Base-by-base conservation (phyloP, 2,329 filamentous ascomycete genomes). In the Cytospora mali region DNA sequence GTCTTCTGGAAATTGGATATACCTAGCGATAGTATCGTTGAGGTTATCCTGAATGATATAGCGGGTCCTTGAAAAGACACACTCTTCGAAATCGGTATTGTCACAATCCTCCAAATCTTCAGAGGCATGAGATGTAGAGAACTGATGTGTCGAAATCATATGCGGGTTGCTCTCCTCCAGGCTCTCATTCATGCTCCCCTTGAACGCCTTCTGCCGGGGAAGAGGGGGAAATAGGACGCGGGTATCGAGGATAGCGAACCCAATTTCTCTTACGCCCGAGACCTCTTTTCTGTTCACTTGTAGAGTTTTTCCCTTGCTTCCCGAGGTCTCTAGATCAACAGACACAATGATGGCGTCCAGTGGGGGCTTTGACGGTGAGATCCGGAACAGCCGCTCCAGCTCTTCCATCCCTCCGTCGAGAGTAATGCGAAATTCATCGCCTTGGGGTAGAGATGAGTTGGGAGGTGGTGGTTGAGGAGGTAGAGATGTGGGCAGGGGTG, bases 21-120 rank as follows among this genome's bases (percentile, higher is more conserved):
- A 61, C 39, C 42, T 23, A 16, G 27, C 55, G 13, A 61, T 50
- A 16, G 58, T 55, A 9, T 51, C 58, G 10, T 42, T 42, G 14
- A 61, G 46, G 21, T 55, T 14, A 28, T 61, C 21, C 31, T 35
- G 28, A 50, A 2, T 4, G n/a, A 61, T 51, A 33, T 42, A 11
- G 39, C 28, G 39, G 51, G 58, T 61, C 23, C 39, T 55, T 16
- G 51, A n/a, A 39, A 61, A 39, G 39, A 48, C 3, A 31, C 58
- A 61, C 18, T 61, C 51, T 21, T 23, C 23, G 33, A 61, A 61
- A 23, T 50, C 16, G n/a, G 51, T 51, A 21, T 39, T 7, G 21
- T 61, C 58, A 29, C 52, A 61, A 39, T 61, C 58, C 35, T 55
- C 39, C 9, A 55, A 55, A 18, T 61, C 31, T 35, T 55, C 52